These are phyloP conservation scores for Chlamydomonas schloesseri DNA, from an alignment of 139 green algal genomes.

Conservation along the genomic window DNA sequence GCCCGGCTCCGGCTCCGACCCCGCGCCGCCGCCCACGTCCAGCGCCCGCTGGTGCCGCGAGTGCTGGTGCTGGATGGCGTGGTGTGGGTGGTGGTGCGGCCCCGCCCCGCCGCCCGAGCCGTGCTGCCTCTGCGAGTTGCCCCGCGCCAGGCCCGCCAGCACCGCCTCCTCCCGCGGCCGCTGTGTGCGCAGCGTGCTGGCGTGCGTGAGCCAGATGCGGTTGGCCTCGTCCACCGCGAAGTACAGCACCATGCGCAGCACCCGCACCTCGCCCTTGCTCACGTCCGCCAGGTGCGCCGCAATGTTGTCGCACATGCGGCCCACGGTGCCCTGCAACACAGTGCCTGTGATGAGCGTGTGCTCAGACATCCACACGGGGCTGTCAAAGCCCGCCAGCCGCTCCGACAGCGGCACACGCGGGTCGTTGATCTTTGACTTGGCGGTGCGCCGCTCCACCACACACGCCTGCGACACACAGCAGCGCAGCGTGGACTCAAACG, in stretches of 20 bases:
- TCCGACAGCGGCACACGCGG: constrained; percentile 20
- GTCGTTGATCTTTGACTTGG: constrained; percentile 32
- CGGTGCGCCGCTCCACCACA: constrained; percentile 44
- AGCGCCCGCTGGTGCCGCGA: too few relatives aligned
- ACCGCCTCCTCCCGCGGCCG: not conserved
- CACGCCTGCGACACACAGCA: too few relatives aligned
- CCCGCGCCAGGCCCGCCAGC: not conserved
- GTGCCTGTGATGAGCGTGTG: constrained; percentile 31
- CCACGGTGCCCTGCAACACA: constrained; percentile 35
- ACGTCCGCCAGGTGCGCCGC: constrained; percentile 52
- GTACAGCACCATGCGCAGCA: constrained; percentile 58
- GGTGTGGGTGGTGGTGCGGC: too few relatives aligned
- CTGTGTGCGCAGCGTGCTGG: constrained; percentile 44
- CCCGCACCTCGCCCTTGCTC: constrained; percentile 3
- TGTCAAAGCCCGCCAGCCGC: constrained; percentile 44
- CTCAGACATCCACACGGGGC: constrained; percentile 23
- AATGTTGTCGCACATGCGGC: constrained; percentile 41
- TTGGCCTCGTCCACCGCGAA: constrained; percentile 56
- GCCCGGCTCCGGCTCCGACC: too few relatives aligned
- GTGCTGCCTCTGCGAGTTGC: too few relatives aligned
- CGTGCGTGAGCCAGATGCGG: constrained; percentile 57
- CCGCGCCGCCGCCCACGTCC: too few relatives aligned
- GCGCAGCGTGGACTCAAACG: too few relatives aligned
- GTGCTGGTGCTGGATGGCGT: too few relatives aligned
- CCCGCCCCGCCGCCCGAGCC: too few relatives aligned